Conservation (phyloP, 768 basidiomycete species). For the Mycena amicta region DNA sequence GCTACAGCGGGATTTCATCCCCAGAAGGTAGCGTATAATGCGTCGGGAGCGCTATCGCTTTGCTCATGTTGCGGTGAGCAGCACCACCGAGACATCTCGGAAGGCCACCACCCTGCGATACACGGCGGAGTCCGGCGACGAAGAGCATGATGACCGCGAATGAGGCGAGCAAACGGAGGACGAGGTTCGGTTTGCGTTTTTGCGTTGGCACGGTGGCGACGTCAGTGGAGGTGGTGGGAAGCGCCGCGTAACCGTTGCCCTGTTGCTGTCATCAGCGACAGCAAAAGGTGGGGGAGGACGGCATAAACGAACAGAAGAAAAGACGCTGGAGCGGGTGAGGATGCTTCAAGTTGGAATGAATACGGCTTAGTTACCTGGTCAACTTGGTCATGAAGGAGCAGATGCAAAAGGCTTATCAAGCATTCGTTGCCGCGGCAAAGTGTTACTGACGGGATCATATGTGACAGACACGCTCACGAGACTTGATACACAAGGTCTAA, state of each 20-base stretch:
- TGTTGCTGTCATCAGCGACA: not conserved
- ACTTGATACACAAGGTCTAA: no score
- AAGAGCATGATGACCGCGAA: not conserved
- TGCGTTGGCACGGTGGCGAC: no score
- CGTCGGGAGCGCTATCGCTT: conserved; percentile 36
- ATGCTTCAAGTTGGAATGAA: no score
- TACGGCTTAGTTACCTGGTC: no score
- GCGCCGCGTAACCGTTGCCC: conserved; percentile 11
- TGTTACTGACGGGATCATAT: no score
- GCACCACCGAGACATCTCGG: not conserved
- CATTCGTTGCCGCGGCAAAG: no score
- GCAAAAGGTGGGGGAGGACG: no score
- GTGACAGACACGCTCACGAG: no score
- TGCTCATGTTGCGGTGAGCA: conserved; percentile 7
- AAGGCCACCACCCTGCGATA: conserved; percentile 4
- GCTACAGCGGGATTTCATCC: conserved; percentile 70
- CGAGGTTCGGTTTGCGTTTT: not conserved
- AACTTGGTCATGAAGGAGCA: no score
- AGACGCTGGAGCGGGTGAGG: no score
- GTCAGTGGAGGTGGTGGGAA: conserved; percentile 10
- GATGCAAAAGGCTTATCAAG: no score
- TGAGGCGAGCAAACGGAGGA: conserved; percentile 3
- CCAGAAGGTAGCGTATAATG: conserved; percentile 67
- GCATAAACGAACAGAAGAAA: no score
- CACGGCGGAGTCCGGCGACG: conserved; percentile 8